phyloP scores from a whole-genome alignment of 1,284 basidiomycete genomes.

The Puccinia polysora region DNA sequence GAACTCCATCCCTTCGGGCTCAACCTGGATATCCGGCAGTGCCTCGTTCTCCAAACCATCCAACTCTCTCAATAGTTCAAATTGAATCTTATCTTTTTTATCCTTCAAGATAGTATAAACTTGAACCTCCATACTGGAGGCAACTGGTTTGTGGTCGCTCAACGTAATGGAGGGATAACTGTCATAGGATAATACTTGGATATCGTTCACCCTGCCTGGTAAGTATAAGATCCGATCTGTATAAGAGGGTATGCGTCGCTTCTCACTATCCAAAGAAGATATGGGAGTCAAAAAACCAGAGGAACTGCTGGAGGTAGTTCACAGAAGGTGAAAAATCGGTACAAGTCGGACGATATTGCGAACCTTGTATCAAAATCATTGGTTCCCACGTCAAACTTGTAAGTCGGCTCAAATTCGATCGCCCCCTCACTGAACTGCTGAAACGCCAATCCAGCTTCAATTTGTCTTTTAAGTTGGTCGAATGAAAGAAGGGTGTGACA shows the following conservation, averaged over 20 bases:
- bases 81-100: slow-evolving; percentile 4
- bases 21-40: slow-evolving; percentile 22
- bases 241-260: slow-evolving; percentile 34
- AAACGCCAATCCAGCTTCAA: slow-evolving; percentile 35
- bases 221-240: slow-evolving; percentile 38
- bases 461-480: slow-evolving; percentile 32
- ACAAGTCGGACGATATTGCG: not conserved
- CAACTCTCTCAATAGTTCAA: slow-evolving; percentile 27
- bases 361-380: slow-evolving; percentile 33
- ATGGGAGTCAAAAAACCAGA: not conserved
- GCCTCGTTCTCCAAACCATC: slow-evolving; percentile 39
- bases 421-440: slow-evolving; percentile 21
- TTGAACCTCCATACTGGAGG: not conserved
- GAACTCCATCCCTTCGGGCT: slow-evolving; percentile 17
- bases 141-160: slow-evolving; percentile 43
- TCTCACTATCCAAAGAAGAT: slow-evolving; percentile 11
- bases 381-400: slow-evolving; percentile 41
- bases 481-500: slow-evolving; percentile 9
- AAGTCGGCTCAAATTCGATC: slow-evolving; percentile 34
- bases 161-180: slow-evolving; percentile 9
- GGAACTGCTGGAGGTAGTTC: not conserved
- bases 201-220: slow-evolving; percentile 28
- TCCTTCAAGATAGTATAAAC: slow-evolving; percentile 18
- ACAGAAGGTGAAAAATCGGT: not conserved
- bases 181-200: slow-evolving; percentile 29